These are phyloP conservation scores for Alternaria sp. DNA, from an alignment of 2,329 filamentous ascomycete genomes.

Conservation along the genomic window DNA sequence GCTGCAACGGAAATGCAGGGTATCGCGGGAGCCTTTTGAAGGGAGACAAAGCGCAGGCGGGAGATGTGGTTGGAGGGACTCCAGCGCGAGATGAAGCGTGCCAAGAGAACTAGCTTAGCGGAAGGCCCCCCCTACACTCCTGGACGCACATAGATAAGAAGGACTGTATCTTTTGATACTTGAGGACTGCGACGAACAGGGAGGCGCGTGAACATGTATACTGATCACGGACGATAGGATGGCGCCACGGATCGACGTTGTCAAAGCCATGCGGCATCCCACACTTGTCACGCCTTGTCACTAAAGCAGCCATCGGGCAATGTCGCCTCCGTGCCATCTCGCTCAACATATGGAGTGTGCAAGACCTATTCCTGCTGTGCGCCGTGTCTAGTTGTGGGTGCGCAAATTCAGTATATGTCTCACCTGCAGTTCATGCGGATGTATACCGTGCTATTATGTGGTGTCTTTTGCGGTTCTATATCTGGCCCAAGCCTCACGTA, in stretches of 20 bases:
- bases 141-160: too few relatives aligned
- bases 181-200: neutral
- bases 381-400: too few relatives aligned
- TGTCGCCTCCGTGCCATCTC: too few relatives aligned
- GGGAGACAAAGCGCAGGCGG: neutral
- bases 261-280: neutral
- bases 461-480: too few relatives aligned
- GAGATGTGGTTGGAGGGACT: constrained; percentile 9
- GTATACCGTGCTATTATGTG: neutral
- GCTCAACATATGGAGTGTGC: too few relatives aligned
- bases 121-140: neutral
- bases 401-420: too few relatives aligned
- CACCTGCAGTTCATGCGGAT: neutral
- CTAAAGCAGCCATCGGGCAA: neutral
- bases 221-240: neutral
- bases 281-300: neutral
- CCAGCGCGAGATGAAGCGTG: constrained; percentile 2
- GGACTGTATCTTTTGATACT: too few relatives aligned
- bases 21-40: neutral
- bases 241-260: neutral
- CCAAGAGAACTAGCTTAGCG: constrained; percentile 1
- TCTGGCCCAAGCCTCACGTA: too few relatives aligned
- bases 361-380: too few relatives aligned
- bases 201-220: neutral
- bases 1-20: neutral